Percentiles rank a stretch among this genome's conserved stretches.
phyloP scores from a whole-genome alignment of 345 rosid species.

The Gossypium ekmanianum region DNA sequence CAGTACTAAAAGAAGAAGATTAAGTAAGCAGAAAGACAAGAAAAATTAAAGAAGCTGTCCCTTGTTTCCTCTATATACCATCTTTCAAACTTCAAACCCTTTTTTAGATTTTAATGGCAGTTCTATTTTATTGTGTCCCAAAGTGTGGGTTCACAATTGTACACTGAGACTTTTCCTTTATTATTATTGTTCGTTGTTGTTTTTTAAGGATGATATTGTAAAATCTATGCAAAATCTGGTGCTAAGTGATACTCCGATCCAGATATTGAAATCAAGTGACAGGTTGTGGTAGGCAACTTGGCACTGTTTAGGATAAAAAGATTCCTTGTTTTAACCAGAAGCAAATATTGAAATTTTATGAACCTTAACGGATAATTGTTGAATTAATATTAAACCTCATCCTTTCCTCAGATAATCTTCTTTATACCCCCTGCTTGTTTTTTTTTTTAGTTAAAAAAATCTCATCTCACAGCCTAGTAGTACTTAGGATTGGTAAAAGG shows the following conservation, averaged over 20 bases:
- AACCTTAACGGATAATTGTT: conserved; percentile 1
- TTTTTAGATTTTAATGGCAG: too few relatives aligned
- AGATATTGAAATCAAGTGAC: conserved; percentile 4
- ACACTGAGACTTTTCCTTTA: not conserved
- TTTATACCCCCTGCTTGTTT: not conserved
- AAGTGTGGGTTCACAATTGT: not conserved
- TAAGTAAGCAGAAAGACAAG: not conserved
- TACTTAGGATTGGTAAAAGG: not conserved
- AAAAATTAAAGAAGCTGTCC: conserved; percentile 6
- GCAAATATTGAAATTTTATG: not conserved
- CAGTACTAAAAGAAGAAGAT: not conserved
- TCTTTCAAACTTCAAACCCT: not conserved
- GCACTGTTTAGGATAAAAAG: conserved; percentile 14
- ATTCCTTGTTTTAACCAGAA: conserved; percentile 6
- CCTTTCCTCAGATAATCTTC: not conserved
- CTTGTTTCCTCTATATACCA: not conserved
- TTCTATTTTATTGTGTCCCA: too few relatives aligned
- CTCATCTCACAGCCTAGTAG: not conserved
- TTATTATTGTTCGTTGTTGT: too few relatives aligned
- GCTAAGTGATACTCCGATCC: not conserved
- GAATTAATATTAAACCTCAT: not conserved
- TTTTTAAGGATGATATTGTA: not conserved
- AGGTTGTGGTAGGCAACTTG: not conserved
- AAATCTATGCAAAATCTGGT: conserved; percentile 5
- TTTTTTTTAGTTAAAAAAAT: not conserved